These are phyloP conservation scores for Solanum dulcamara DNA, from an alignment of 257 asterid species.

Conservation along the genomic window DNA sequence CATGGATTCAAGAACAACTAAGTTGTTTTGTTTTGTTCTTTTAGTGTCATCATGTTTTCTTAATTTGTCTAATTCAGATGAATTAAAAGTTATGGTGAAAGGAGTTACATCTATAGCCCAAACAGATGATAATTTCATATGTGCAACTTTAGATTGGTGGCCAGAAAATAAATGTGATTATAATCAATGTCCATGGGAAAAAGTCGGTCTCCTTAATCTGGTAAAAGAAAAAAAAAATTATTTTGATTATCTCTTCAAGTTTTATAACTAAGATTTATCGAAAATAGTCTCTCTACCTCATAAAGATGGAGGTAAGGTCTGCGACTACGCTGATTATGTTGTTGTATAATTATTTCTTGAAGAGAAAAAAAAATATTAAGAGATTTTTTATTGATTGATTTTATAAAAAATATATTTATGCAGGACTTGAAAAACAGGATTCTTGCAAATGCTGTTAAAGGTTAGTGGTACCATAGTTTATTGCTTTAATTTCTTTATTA, in stretches of 20 bases:
- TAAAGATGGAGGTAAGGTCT: too few relatives aligned
- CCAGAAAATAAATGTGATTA: conserved; percentile 58
- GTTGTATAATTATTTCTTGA: not conserved
- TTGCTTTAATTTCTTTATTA: not conserved
- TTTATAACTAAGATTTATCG: not conserved
- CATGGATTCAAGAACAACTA: not conserved
- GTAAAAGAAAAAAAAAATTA: conserved; percentile 18
- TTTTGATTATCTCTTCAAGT: not conserved
- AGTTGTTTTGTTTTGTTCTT: conserved; percentile 3
- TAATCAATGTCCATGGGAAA: conserved; percentile 66
- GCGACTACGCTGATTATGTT: not conserved
- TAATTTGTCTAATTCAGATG: conserved; percentile 20
- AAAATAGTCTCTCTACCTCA: too few relatives aligned
- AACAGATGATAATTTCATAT: conserved; percentile 61
- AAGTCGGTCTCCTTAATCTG: conserved; percentile 48
- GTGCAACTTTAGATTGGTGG: conserved; percentile 89
- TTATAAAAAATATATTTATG: too few relatives aligned
- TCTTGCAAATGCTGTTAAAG: conserved; percentile 56
- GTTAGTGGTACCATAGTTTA: conserved; percentile 11
- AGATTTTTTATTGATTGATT: not conserved
- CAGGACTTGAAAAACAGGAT: conserved; percentile 58
- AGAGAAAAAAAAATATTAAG: not conserved
- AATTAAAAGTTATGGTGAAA: conserved; percentile 31
- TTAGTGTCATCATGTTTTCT: conserved; percentile 6
- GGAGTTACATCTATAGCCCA: conserved; percentile 34